A percentile compares a stretch with the other conserved stretches of the same genome.
phyloP scores from a whole-genome alignment of 495 filamentous ascomycete genomes.

The Tuber umbilicatum region DNA sequence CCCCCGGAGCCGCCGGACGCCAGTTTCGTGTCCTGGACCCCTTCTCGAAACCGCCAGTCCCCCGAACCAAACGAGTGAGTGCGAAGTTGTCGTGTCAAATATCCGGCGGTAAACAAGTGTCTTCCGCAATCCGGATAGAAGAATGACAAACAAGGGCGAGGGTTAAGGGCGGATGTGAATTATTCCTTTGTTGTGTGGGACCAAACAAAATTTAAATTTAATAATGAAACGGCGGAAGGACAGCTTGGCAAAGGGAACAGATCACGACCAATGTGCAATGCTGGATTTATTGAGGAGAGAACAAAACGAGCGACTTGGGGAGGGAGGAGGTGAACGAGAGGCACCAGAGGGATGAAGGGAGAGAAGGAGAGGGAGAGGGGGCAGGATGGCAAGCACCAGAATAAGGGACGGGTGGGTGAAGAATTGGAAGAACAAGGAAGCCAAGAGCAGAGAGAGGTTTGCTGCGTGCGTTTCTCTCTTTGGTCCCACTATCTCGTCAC shows the following conservation, averaged over 20 bases:
- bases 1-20: background rate
- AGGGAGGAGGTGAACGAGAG: slow-evolving; percentile 9
- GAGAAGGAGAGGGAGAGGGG: slow-evolving; percentile 6
- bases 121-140: background rate
- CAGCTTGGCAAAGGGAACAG: background rate
- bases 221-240: background rate
- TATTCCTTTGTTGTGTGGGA: background rate
- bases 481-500: background rate
- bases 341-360: slow-evolving; percentile 2
- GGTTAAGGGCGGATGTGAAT: background rate
- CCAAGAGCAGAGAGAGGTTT: slow-evolving; percentile 3
- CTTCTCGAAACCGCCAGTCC: background rate
- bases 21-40: background rate
- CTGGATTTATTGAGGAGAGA: background rate
- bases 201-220: background rate
- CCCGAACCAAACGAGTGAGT: background rate
- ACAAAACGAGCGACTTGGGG: slow-evolving; percentile 34
- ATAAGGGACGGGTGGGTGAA: background rate
- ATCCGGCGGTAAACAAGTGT: background rate
- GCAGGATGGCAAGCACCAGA: slow-evolving; percentile 5
- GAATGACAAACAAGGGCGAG: background rate
- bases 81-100: background rate
- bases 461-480: background rate
- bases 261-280: background rate
- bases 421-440: background rate